Evolutionary conservation across 176 grass and related monocot species (phyloP), one percentile per base, ranked within the genome.

Genomic region (Tuctoria greenei): DNA sequence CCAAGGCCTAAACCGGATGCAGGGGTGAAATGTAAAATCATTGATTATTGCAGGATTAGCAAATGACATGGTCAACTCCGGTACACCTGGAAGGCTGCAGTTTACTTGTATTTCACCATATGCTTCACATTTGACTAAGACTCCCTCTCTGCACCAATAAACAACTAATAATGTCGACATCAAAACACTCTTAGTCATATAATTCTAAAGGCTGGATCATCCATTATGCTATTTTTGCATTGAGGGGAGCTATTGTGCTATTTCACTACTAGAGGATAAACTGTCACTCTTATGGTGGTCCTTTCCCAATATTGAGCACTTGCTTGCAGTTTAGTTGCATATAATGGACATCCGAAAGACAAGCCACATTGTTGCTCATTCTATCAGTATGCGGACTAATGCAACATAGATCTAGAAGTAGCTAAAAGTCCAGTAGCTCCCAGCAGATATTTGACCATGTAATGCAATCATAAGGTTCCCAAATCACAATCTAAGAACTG

Each of bases 51-150:
- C 63, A 58, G 95, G 72, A 43, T 98, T 98, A 38, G 86, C 77
- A 86, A 98, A 98, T 65, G 91, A 94, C 59, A 98, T 79, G 26
- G 79, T 94, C 84, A 98, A 79, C 71, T 98, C 95, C 51, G 91
- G 95, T 82, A 98, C 83, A 49, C 91, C 91, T 26, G 95, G 86
- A 72, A 98, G 89, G 37, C 86, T 89, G 40, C 84, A 89, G 64
- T 94, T 92, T 44, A 98, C 86, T 89, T 90, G 88, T 81, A 98
- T 89, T 86, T 94, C 87, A 73, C 95, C 95, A 57, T 88, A 92
- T 41, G 84, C 84, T 83, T 98, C 78, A 73, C 95, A 98, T 78
- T 93, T 94, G 35, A 84, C 91, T 46, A 98, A 69, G 71, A 25
- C 57, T 6, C 95, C 91, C 76, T 94, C 86, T 64, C 95, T 92